A percentile compares a stretch with the other conserved stretches of the same genome.
phyloP scores from a whole-genome alignment of 2,329 filamentous ascomycete genomes.

The Mollisia scopiformis region DNA sequence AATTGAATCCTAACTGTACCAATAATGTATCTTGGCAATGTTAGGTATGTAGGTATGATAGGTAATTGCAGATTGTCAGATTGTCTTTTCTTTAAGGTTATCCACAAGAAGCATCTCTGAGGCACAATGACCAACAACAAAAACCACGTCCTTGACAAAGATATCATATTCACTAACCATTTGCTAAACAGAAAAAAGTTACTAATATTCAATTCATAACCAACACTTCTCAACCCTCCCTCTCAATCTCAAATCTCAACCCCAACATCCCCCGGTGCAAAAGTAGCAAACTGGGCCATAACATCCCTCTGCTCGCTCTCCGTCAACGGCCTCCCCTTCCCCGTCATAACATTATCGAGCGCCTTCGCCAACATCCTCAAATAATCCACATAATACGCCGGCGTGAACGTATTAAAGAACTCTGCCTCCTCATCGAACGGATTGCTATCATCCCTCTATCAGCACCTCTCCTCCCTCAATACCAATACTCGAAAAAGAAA shows the following conservation, averaged over 20 bases:
- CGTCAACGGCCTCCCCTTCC: constrained; percentile 11
- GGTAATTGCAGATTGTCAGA: no score
- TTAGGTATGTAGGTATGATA: neutral
- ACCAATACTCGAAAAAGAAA: neutral
- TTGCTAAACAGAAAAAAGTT: neutral
- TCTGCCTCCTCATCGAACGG: constrained; percentile 54
- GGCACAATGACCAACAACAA: no score
- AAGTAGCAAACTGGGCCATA: constrained; percentile 28
- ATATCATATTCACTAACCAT: no score
- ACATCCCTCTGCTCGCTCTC: constrained; percentile 19
- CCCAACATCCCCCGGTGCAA: constrained; percentile 8
- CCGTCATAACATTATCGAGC: constrained; percentile 7
- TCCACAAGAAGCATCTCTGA: no score
- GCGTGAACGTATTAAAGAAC: constrained; percentile 61
- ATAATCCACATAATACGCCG: constrained; percentile 34
- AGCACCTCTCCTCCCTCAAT: neutral
- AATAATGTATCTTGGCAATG: neutral
- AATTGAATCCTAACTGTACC: neutral
- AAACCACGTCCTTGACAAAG: no score
- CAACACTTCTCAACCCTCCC: neutral
- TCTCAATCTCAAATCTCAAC: neutral
- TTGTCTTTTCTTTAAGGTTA: no score
- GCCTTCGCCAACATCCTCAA: constrained; percentile 19
- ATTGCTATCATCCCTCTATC: constrained; percentile 41
- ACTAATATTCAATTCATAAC: neutral